Percentiles rank a stretch among this genome's conserved stretches.
These are phyloP conservation scores for Crithidia fasciculata DNA, from an alignment of 208 protist genomes.

Conservation along the genomic window DNA sequence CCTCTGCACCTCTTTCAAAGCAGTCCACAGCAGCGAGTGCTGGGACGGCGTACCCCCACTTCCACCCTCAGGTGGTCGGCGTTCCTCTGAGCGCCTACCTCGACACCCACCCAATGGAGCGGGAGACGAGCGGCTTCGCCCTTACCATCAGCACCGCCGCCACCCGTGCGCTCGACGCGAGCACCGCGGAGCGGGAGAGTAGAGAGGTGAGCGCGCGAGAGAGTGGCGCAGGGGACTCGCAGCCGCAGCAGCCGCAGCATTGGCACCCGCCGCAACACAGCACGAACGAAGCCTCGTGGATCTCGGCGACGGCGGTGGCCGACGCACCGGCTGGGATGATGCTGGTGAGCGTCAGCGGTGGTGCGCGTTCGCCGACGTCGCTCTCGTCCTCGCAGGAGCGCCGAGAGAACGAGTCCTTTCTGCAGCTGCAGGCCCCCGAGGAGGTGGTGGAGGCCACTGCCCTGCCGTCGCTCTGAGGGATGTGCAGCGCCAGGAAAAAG, in stretches of 20 bases:
- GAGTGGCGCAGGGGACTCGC: too few relatives aligned
- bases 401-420: constrained; percentile 16
- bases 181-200: neutral
- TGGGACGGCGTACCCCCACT: neutral
- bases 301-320: neutral
- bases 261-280: neutral
- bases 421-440: constrained; percentile 18
- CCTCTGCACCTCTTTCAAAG: too few relatives aligned
- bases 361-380: neutral
- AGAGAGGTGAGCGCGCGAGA: neutral
- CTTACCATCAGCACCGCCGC: neutral
- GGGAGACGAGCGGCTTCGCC: constrained; percentile 10
- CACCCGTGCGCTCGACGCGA: neutral
- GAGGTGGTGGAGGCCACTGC: constrained; percentile 17
- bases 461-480: constrained; percentile 18
- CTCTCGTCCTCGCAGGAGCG: constrained; percentile 15
- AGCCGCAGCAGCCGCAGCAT: too few relatives aligned
- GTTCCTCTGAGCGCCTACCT: constrained; percentile 23
- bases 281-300: neutral
- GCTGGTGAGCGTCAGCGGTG: neutral
- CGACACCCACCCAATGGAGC: constrained; percentile 15
- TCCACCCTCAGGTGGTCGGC: constrained; percentile 23
- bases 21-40: too few relatives aligned
- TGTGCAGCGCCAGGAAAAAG: too few relatives aligned
- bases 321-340: neutral